A percentile compares a stretch with the other conserved stretches of the same genome.
Conservation (phyloP, 768 basidiomycete species). For the Cyclocybe aegerita region DNA sequence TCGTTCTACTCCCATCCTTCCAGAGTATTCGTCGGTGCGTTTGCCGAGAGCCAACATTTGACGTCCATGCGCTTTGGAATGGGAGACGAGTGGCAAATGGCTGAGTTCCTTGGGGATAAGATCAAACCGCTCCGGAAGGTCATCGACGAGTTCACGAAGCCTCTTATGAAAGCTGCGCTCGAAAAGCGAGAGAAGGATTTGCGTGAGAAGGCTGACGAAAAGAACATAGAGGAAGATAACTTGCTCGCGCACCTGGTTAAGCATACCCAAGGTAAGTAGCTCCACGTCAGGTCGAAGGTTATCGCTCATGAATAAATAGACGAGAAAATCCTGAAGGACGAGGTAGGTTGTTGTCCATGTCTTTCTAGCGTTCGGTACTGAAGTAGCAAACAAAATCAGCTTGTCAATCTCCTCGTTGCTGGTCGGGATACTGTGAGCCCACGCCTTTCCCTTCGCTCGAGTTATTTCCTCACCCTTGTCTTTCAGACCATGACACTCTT, state of each 20-base stretch:
- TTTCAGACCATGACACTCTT: conserved; percentile 10
- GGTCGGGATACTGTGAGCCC: conserved; percentile 52
- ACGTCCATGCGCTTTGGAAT: conserved; percentile 35
- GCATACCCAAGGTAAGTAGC: conserved; percentile 44
- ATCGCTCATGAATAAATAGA: conserved; percentile 13
- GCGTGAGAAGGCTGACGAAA: conserved; percentile 5
- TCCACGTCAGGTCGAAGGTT: neutral
- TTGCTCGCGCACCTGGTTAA: conserved; percentile 51
- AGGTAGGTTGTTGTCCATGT: conserved; percentile 7
- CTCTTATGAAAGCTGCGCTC: conserved; percentile 47
- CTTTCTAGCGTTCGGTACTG: neutral
- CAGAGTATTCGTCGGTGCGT: conserved; percentile 47
- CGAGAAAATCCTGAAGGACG: conserved; percentile 39
- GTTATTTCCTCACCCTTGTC: neutral
- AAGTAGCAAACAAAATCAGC: conserved; percentile 7
- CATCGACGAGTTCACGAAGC: conserved; percentile 49
- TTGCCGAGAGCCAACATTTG: conserved; percentile 41
- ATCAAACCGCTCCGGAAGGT: conserved; percentile 40
- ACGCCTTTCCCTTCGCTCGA: neutral
- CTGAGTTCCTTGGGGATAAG: conserved; percentile 52
- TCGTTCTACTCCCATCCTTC: conserved; percentile 32
- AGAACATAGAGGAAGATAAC: conserved; percentile 40
- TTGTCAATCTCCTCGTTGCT: conserved; percentile 55
- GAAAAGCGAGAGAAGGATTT: conserved; percentile 27
- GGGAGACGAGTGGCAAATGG: conserved; percentile 30